phyloP scores from a whole-genome alignment of 192 early-diverging fungal genomes.

The Umbelopsis vinacea region DNA sequence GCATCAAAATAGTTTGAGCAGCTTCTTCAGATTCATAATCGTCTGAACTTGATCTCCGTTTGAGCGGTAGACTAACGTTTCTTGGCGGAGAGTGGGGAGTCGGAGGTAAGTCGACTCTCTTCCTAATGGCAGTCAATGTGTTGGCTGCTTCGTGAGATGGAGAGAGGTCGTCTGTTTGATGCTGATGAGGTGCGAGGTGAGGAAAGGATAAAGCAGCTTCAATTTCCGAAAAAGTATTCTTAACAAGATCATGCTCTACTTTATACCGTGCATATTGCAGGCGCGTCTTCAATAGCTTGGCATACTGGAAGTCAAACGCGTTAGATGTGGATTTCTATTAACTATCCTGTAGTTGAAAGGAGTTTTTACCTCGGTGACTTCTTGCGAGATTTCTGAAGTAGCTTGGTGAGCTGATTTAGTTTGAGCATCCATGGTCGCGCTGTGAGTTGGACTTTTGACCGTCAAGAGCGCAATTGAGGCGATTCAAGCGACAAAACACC shows the following conservation, averaged over 20 bases:
- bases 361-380: neutral
- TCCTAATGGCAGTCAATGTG: conserved; percentile 8
- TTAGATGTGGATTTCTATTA: neutral
- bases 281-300: conserved; percentile 5
- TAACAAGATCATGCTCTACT: conserved; percentile 4
- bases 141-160: conserved; percentile 3
- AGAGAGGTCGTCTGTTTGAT: neutral
- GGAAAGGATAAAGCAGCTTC: conserved; percentile 14
- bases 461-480: neutral
- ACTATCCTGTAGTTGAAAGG: neutral
- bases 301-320: neutral
- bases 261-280: conserved; percentile 15
- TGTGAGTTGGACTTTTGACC: neutral
- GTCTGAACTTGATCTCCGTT: conserved; percentile 10
- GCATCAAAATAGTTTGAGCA: conserved; percentile 15
- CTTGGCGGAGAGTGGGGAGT: conserved; percentile 11
- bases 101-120: conserved; percentile 10
- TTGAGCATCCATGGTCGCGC: neutral
- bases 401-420: conserved; percentile 6
- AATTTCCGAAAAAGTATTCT: conserved; percentile 21
- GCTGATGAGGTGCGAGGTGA: neutral
- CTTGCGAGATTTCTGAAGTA: neutral
- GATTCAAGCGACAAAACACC: too few relatives aligned
- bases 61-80: conserved; percentile 8
- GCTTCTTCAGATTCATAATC: conserved; percentile 18